phyloP scores from a whole-genome alignment of 768 basidiomycete genomes.

The Austroboletus eburneus region DNA sequence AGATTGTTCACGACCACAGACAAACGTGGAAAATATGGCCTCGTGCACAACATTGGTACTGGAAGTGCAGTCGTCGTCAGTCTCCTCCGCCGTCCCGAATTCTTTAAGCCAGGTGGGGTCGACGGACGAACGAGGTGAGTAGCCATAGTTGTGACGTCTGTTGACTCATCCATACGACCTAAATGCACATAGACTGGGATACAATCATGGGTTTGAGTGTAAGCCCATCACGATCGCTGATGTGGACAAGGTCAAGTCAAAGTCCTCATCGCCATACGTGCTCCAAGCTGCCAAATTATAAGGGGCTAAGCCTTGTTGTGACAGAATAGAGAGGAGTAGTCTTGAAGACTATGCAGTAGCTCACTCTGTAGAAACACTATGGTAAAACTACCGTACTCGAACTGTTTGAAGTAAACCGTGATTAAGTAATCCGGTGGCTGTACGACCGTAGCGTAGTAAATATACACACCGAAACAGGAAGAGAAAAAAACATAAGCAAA shows the following conservation, averaged over 20 bases:
- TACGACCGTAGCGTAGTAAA: no score
- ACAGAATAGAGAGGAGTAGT: no score
- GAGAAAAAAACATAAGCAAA: no score
- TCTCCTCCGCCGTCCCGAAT: slow-evolving; percentile 72
- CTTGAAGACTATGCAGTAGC: no score
- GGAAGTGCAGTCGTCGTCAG: slow-evolving; percentile 79
- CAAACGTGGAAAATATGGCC: slow-evolving; percentile 69
- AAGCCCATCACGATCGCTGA: slow-evolving; percentile 58
- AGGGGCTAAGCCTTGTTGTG: no score
- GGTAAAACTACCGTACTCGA: no score
- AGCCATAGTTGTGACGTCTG: neutral
- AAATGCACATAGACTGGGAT: slow-evolving; percentile 55
- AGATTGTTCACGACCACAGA: slow-evolving; percentile 61
- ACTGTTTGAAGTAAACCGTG: no score
- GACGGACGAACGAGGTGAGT: slow-evolving; percentile 65
- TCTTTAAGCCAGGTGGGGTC: slow-evolving; percentile 58
- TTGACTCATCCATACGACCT: neutral
- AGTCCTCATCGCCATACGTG: slow-evolving; percentile 46
- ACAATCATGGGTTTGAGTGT: slow-evolving; percentile 73
- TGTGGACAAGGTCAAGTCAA: slow-evolving; percentile 74
- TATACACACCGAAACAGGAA: no score
- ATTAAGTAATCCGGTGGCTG: no score
- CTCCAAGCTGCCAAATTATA: slow-evolving; percentile 40
- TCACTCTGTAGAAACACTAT: no score
- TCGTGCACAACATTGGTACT: slow-evolving; percentile 81